Evolutionary conservation across 2,329 filamentous ascomycete genomes (phyloP), one percentile per base, ranked within the genome.

Genomic region (Aspergillus sp.): DNA sequence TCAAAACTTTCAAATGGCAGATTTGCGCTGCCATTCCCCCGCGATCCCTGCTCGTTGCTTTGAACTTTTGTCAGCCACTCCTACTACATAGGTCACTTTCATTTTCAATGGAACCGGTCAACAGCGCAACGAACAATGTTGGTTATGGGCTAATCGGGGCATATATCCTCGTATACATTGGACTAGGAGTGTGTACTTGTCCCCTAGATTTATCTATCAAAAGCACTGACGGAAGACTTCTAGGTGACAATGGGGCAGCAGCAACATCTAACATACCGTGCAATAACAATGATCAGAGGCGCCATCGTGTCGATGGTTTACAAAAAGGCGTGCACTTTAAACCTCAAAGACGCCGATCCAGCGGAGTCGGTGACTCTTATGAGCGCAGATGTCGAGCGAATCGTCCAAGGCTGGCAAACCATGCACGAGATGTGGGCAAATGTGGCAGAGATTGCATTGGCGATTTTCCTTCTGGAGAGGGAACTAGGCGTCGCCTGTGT

Each of bases 291-390:
- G 70, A 67, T 78, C 8, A 69, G 79, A 37, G 76, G 76, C 9
- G 73, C 69, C 0, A 63, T 81, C 7, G 70, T 80, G n/a, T 77
- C 80, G 0, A 69, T 84, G 61, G 77, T 86, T 2, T 85, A 81
- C 62, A 74, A 76, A n/a, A 77, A 76, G 57, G 70, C 75, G 7
- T 72, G 66, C 12, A 65, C 68, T 9, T 52, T 76, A 1, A 68
- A 66, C 44, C 60, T 70, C 6, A 69, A 66, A 51, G 70, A 73
- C 53, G 68, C 70, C 11, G 73, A 76, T 34, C 69, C 72, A 1
- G 69, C 70, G 22, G 68, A 72, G 20, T 74, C 77, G 2, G 61
- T 80, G 13, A 79, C 76, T 4, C 61, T 79, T 13, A 79, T 80
- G 77, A 78, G 75, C 52, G 74, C 78, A 1, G 78, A 80, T 61